Base-by-base conservation (phyloP, 176 grass and related monocot genomes). In the Rhipidocladum racemiflorum region DNA sequence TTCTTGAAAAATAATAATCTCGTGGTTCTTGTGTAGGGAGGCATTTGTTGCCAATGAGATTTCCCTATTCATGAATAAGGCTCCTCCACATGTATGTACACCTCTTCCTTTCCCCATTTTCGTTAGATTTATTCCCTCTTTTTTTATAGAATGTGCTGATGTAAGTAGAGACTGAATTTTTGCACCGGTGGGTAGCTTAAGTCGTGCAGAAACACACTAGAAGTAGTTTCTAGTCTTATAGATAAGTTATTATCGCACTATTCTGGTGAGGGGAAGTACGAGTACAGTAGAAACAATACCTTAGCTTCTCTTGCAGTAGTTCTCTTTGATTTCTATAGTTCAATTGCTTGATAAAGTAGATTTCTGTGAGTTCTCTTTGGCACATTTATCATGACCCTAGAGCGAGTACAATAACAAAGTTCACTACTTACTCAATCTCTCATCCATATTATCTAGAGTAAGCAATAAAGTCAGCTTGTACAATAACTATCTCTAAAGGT, bases 61-160 rank as follows among this genome's bases (percentile, higher is more conserved):
- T 0, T 40, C 38, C 1, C 0, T 49, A 29, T 24, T 85, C 71
- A 23, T 77, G 65, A 78, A 86, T 72, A 80, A 86, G 57, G 29
- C 65, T 49, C 72, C 28, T 77, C 72, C 72, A 56, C 71, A 50
- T 77, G 88, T 82, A 86, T 60, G 84, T 62, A 77, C 21, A 53
- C 27, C 57, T 76, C 83, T 63, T 62, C 43, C 14, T 27, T 70
- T 30, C 72, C 8, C 28, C 36, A 10, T 34, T 36, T 3, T 38
- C 16, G 27, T 15, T 70, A 70, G 15, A 30, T 20, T 35, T 54
- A 18, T 75, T 76, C 11, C 25, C 25, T 55, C 63, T 35, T 62
- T 56, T 56, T n/a, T 55, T 76, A 53, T 89, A 76, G 62, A 9
- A 6, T 55, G 51, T 27, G 30, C 18, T 55, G 34, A 8, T 76